Evolutionary conservation across 164 flowering plant genomes (phyloP), one percentile per base, ranked within the genome.

Genomic region (Sextonia rubra): DNA sequence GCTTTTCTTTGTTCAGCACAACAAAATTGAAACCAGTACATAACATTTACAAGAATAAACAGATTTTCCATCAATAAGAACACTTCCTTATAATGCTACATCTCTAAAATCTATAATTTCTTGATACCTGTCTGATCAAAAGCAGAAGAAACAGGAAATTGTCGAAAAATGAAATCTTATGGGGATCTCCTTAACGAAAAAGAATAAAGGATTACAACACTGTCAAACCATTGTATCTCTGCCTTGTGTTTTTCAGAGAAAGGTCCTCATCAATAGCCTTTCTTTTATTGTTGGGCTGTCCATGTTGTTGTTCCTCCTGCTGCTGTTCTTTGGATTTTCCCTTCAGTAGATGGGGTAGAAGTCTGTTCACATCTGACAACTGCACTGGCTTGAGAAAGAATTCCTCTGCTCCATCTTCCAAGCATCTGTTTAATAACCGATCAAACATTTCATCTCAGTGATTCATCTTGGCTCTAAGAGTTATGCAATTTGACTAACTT

Each of bases 341-440:
- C 77, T 85, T 92, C 81, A 85, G 66, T 73, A 92, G 69, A 78
- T 89, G 91, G 71, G 92, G 89, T 73, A 65, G 86, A 60, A 93
- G 91, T 76, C 77, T 88, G 29, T 81, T 85, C 75, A 92, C 80
- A 80, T 92, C 94, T 27, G 93, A 74, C 69, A 85, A 66, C 47
- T 77, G 76, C 68, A 92, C 90, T 75, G 96, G 96, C 79, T 91
- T 92, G 69, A 89, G 79, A 76, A 92, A 81, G 72, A 92, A 92
- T 69, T 92, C 98, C 65, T 92, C 91, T 69, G 98, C 98, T 26
- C 96, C 98, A 81, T 87, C 98, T 77, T 91, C 96, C 70, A 93
- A 86, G 78, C 98, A 93, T 89, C 97, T 93, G 89, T 68, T 29
- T 26, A 66, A 67, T 75, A 64, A 29, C 23, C n/a, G 17, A 14